A percentile compares a stretch with the other conserved stretches of the same genome.
phyloP scores from a whole-genome alignment of 306 rosid genomes.

The Fagus crenata region DNA sequence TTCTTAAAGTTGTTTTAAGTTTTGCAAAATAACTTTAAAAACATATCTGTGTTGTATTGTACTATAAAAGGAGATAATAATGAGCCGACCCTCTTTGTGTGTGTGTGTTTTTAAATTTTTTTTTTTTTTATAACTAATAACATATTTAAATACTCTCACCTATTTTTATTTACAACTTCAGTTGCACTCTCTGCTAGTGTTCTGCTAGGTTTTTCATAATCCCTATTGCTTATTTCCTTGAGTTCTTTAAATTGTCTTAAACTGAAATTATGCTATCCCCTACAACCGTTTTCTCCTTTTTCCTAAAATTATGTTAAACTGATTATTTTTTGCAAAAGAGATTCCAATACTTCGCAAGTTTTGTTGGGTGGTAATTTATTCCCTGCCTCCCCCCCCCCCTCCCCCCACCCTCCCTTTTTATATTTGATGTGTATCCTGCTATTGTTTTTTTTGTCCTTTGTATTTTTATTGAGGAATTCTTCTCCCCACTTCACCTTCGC shows the following conservation, averaged over 20 bases:
- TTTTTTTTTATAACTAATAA: not conserved
- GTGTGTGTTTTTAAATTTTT: not conserved
- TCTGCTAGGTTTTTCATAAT: constrained; percentile 14
- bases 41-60: not conserved
- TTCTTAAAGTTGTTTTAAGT: not conserved
- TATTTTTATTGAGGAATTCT: not conserved
- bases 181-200: constrained; percentile 12
- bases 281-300: not conserved
- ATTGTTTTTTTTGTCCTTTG: not conserved
- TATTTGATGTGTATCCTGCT: not conserved
- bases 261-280: not conserved
- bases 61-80: not conserved
- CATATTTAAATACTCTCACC: constrained; percentile 12
- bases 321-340: not conserved
- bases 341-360: not conserved
- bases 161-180: not conserved
- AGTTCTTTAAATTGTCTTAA: not conserved
- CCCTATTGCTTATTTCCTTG: not conserved
- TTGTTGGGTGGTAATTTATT: not conserved
- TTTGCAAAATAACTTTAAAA: constrained; percentile 5
- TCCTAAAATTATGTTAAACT: not conserved
- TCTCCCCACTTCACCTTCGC: not conserved
- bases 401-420: not conserved
- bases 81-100: not conserved
- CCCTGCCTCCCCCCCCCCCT: no score